Conservation (phyloP, 306 rosid genomes). For the Medicago lupulina region DNA sequence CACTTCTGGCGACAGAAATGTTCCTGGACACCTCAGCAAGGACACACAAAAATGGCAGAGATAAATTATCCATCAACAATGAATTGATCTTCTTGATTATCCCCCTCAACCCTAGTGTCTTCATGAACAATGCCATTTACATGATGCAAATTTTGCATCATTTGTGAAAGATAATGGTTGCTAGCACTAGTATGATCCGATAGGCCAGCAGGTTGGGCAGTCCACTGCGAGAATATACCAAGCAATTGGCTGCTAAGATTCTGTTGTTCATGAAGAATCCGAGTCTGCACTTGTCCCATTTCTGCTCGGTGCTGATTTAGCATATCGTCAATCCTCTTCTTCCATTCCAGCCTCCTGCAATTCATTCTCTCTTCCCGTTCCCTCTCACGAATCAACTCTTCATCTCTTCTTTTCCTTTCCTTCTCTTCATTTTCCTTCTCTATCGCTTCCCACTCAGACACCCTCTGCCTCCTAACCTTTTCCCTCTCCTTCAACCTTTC, state of each 20-base stretch:
- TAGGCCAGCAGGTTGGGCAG: constrained; percentile 77
- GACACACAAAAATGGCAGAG: constrained; percentile 39
- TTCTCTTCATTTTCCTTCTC: constrained; percentile 79
- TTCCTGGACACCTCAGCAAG: constrained; percentile 39
- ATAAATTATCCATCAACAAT: constrained; percentile 76
- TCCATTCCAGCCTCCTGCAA: constrained; percentile 79
- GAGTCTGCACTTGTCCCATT: constrained; percentile 88
- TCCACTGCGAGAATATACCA: constrained; percentile 92
- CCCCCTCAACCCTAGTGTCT: constrained; percentile 88
- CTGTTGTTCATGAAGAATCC: constrained; percentile 90
- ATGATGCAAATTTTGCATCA: constrained; percentile 97
- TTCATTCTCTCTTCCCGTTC: constrained; percentile 88
- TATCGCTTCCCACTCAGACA: constrained; percentile 77
- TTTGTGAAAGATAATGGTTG: constrained; percentile 89
- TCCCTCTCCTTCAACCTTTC: constrained; percentile 70
- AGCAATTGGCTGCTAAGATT: constrained; percentile 78
- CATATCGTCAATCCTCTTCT: constrained; percentile 82
- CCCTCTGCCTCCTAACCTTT: constrained; percentile 65
- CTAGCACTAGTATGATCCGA: constrained; percentile 90
- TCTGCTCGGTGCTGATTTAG: constrained; percentile 80
- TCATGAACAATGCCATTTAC: constrained; percentile 84
- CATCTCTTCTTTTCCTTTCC: constrained; percentile 85
- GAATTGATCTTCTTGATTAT: constrained; percentile 93
- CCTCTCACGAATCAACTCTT: constrained; percentile 65
- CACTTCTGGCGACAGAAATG: constrained; percentile 45